Evolutionary conservation across 352 stramenopile species (phyloP).

Genomic region (Phytophthora multivora): DNA sequence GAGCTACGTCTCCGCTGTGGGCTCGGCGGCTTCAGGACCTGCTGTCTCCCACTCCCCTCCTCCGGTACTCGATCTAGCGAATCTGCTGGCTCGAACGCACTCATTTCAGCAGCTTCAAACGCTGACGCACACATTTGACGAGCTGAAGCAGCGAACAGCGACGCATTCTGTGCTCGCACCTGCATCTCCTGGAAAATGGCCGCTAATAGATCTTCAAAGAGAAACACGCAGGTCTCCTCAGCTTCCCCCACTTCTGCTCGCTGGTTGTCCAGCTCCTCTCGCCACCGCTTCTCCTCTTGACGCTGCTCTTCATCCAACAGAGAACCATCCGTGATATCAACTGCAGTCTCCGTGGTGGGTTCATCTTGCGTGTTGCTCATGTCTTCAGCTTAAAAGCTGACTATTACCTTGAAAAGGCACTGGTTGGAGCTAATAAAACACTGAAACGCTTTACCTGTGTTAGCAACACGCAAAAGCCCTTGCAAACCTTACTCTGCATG

Average conservation of each 20-base stretch:
- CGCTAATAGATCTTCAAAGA: conserved; percentile 40
- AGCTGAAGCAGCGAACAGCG: conserved; percentile 26
- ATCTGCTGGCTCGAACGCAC: conserved; percentile 11
- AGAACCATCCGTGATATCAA: not conserved
- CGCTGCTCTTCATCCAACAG: conserved; percentile 1
- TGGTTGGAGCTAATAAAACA: conserved; percentile 29
- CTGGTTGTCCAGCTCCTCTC: conserved; percentile 5
- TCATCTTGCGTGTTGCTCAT: conserved; percentile 18
- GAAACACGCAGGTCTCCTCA: conserved; percentile 38
- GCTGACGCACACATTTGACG: conserved; percentile 23
- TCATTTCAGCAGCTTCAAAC: conserved; percentile 37
- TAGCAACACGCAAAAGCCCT: too few relatives aligned
- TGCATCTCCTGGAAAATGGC: conserved; percentile 60
- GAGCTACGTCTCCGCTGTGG: not conserved
- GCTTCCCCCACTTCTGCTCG: conserved; percentile 33
- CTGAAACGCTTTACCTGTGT: conserved; percentile 14
- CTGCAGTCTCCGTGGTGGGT: not conserved
- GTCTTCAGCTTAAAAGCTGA: not conserved
- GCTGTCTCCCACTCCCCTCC: conserved; percentile 6
- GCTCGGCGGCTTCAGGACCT: conserved; percentile 18
- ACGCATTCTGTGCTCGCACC: conserved; percentile 36
- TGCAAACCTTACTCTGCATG: too few relatives aligned
- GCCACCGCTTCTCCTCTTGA: conserved; percentile 5
- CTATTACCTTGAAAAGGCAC: conserved; percentile 7
- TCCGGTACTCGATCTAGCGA: conserved; percentile 31